Evolutionary conservation across 331 rosid genomes (phyloP), one percentile per base, ranked within the genome.

Genomic region (Quercus phellos): DNA sequence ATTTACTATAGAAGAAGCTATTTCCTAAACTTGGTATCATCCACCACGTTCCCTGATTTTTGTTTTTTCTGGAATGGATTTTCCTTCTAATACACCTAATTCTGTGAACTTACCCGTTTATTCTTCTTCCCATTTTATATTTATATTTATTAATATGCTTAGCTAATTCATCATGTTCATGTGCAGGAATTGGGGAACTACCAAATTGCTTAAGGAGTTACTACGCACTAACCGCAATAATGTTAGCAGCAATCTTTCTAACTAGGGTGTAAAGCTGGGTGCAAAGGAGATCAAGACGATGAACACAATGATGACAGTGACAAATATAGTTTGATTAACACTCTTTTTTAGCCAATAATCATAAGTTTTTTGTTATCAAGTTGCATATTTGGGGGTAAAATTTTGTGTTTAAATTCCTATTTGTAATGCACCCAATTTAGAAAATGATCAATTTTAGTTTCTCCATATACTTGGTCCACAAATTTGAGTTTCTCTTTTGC

Each of bases 121-220:
- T 24, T 26, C 14, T 14, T 22, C 67, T 22, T 60, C 27, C 7
- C 68, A 5, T 12, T 32, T 14, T 27, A 27, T 14, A 27, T 27
- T 27, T 61, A 12, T 27, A 26, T 14, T 17, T 61, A 61, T 27
- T 61, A 6, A 27, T 4, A 27, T 61, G 35, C 68, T 27, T 60
- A 5, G 34, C 34, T 12, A 59, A 59, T 29, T 12, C 67, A 59
- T 59, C 1, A 24, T 24, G 68, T 76, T 17, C 76, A 12, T 16
- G 26, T 70, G 79, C 84, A 82, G 86, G 84, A 16, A 74, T 75
- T 51, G 78, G 71, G 13, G 84, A 42, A 53, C 68, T 32, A 55
- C 70, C 66, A 74, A 82, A 74, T 18, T 46, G 66, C 79, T 69
- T 32, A 29, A 53, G 74, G 78, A 81, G 72, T 75, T 68, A 84